Percentiles rank a stretch among this genome's conserved stretches.
Conservation (phyloP, 805 yeast species). For the Saccharomyces paradoxus region DNA sequence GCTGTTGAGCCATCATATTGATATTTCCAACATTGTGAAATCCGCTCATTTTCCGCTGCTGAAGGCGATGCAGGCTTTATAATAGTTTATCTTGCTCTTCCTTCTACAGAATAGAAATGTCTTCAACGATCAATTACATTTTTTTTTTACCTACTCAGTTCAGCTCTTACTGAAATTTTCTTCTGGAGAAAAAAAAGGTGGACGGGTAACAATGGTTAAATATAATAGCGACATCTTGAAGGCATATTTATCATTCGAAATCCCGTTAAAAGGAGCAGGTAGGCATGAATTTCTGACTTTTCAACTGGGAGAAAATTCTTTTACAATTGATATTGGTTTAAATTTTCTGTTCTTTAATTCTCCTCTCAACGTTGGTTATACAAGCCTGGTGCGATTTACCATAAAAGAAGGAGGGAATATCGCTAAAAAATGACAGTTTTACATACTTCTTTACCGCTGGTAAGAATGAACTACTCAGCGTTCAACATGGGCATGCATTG, state of each 20-base stretch:
- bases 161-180: neutral
- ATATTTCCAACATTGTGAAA: constrained; percentile 24
- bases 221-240: no score
- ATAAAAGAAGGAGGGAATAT: neutral
- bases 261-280: neutral
- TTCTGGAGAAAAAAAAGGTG: neutral
- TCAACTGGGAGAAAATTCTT: neutral
- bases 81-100: neutral
- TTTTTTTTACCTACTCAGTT: neutral
- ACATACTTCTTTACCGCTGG: neutral
- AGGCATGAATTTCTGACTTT: neutral
- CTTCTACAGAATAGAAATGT: neutral
- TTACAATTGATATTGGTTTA: neutral
- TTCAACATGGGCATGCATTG: neutral
- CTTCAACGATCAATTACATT: neutral
- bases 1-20: constrained; percentile 21
- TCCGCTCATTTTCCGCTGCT: constrained; percentile 11
- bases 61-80: neutral
- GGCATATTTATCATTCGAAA: neutral
- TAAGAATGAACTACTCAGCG: neutral
- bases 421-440: neutral
- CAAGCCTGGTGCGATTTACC: neutral
- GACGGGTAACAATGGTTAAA: neutral
- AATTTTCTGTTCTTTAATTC: neutral
- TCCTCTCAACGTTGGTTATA: neutral